Evolutionary conservation across 495 filamentous ascomycete genomes (phyloP).

Genomic region (Penicillium flavigenum): DNA sequence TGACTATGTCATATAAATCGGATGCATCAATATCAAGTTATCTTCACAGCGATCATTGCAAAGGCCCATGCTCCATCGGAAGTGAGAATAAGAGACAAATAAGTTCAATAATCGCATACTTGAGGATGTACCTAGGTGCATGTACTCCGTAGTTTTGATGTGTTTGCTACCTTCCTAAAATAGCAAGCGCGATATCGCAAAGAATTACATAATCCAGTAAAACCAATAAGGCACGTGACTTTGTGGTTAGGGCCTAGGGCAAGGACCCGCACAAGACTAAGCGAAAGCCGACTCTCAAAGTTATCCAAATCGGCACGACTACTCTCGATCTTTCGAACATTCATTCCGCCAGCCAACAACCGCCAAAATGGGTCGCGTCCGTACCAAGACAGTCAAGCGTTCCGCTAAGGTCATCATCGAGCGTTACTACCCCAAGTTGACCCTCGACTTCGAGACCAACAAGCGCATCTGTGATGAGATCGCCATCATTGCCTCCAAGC

Average conservation of each 20-base stretch:
- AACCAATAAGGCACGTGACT: conserved; percentile 18
- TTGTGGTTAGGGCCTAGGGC: conserved; percentile 32
- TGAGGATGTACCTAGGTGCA: not conserved
- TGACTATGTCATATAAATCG: conserved; percentile 37
- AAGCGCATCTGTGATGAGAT: conserved; percentile 99
- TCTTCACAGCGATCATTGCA: conserved; percentile 5
- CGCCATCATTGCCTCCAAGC: conserved; percentile 97
- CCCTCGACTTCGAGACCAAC: conserved; percentile 99
- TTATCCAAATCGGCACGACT: conserved; percentile 15
- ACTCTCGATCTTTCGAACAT: conserved; percentile 27
- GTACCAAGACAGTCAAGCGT: conserved; percentile 99
- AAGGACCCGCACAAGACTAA: conserved; percentile 31
- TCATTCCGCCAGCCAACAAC: conserved; percentile 48
- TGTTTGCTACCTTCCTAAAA: not conserved
- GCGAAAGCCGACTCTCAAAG: conserved; percentile 27
- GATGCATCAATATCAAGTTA: conserved; percentile 24
- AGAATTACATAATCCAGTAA: conserved; percentile 5
- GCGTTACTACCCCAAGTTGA: conserved; percentile 97
- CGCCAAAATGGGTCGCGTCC: conserved; percentile 94
- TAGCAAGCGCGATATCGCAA: not conserved
- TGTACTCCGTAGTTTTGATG: not conserved
- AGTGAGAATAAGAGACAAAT: not conserved
- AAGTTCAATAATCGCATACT: not conserved
- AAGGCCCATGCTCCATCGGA: not conserved
- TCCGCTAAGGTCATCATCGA: conserved; percentile 99